Evolutionary conservation across 305 asterid genomes (phyloP).

Genomic region (Ilex paraguariensis): DNA sequence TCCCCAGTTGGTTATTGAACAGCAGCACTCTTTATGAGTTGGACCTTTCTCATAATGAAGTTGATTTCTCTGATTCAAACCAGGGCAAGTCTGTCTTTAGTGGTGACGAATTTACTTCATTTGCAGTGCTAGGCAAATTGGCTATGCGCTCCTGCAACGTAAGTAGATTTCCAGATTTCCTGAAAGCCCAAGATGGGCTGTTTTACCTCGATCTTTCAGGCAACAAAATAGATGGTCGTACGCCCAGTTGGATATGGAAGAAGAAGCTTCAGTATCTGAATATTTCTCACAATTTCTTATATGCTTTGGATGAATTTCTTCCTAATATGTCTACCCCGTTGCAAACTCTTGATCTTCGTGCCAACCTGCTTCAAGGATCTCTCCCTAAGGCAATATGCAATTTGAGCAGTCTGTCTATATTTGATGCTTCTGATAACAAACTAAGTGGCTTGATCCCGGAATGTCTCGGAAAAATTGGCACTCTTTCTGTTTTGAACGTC

Average conservation of each 20-base stretch:
- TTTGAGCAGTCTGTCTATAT: background rate
- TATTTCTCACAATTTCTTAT: background rate
- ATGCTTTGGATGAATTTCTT: background rate
- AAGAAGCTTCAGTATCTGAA: background rate
- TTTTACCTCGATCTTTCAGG: background rate
- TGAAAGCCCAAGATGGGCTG: background rate
- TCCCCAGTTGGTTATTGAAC: too few relatives aligned
- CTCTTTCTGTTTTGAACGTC: background rate
- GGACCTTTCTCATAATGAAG: slow-evolving; percentile 3
- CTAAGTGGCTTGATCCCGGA: background rate
- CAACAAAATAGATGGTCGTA: too few relatives aligned
- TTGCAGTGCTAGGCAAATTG: too few relatives aligned
- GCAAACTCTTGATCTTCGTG: background rate
- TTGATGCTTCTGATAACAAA: background rate
- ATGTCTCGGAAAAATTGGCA: background rate
- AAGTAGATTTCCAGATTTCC: too few relatives aligned
- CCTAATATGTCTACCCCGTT: background rate
- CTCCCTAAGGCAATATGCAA: background rate
- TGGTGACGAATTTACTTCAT: too few relatives aligned
- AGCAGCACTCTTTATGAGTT: background rate
- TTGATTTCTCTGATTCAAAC: too few relatives aligned
- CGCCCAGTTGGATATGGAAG: background rate
- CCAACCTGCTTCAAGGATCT: background rate
- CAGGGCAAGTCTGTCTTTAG: too few relatives aligned
- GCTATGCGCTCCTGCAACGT: too few relatives aligned